A percentile compares a stretch with the other conserved stretches of the same genome.
phyloP scores from a whole-genome alignment of 2,329 filamentous ascomycete genomes.

The Xylariaceae sp. region DNA sequence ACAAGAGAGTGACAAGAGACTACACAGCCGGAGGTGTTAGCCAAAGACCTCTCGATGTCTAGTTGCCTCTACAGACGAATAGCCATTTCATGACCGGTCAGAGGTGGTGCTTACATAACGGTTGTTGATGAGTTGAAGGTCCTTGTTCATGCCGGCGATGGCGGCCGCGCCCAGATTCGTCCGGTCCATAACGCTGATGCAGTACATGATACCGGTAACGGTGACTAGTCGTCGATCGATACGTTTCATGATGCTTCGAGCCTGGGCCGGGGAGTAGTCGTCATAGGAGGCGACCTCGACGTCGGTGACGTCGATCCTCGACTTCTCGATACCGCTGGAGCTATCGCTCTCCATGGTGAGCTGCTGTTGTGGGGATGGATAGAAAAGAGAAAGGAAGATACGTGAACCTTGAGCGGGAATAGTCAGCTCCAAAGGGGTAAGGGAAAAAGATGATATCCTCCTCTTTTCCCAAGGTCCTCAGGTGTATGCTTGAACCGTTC shows the following conservation, averaged over 20 bases:
- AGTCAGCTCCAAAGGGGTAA: background rate
- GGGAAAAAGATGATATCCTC: background rate
- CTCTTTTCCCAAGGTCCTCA: background rate
- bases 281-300: conserved; percentile 21
- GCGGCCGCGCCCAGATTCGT: conserved; percentile 68
- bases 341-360: conserved; percentile 14
- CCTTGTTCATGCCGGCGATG: conserved; percentile 58
- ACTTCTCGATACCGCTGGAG: conserved; percentile 15
- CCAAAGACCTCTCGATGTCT: too few relatives aligned
- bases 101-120: conserved; percentile 29
- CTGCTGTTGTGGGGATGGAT: background rate
- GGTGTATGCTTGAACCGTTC: background rate
- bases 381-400: background rate
- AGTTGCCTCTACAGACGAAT: background rate
- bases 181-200: conserved; percentile 71
- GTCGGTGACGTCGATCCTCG: conserved; percentile 16
- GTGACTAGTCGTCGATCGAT: conserved; percentile 62
- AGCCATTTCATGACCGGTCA: background rate
- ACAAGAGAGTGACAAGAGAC: conserved; percentile 63
- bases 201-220: conserved; percentile 63
- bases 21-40: conserved; percentile 11
- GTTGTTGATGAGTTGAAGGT: conserved; percentile 41
- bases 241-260: conserved; percentile 61
- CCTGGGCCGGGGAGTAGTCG: conserved; percentile 55
- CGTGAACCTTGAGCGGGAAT: too few relatives aligned